phyloP scores from a whole-genome alignment of 1,139 yeast genomes.

The Blastobotrys illinoisensis region DNA sequence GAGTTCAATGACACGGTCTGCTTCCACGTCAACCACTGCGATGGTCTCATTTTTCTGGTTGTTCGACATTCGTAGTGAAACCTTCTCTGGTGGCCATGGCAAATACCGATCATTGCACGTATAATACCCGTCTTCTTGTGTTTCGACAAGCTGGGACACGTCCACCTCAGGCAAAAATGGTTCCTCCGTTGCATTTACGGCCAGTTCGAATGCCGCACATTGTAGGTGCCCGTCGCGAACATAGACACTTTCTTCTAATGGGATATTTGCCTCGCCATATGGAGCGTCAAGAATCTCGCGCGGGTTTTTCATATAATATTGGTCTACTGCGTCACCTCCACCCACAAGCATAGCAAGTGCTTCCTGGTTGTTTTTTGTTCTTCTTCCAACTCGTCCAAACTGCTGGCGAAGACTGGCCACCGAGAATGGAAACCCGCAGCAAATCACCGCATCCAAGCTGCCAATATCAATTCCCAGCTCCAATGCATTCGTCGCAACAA shows the following conservation, averaged over 20 bases:
- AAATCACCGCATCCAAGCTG: constrained; percentile 79
- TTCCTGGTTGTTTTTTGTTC: constrained; percentile 39
- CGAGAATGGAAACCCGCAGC: constrained; percentile 89
- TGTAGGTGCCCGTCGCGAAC: constrained; percentile 79
- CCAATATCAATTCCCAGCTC: constrained; percentile 96
- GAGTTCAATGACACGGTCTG: constrained; percentile 75
- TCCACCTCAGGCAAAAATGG: constrained; percentile 52
- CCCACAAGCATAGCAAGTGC: constrained; percentile 82
- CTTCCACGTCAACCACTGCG: constrained; percentile 86
- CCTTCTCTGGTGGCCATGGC: constrained; percentile 76
- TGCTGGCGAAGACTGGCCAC: constrained; percentile 88
- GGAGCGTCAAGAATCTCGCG: constrained; percentile 49
- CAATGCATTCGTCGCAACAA: constrained; percentile 89
- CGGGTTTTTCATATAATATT: constrained; percentile 71
- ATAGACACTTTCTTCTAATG: constrained; percentile 49
- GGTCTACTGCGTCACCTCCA: constrained; percentile 81
- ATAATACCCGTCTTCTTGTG: constrained; percentile 37
- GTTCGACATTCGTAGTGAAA: constrained; percentile 70
- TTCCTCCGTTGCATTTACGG: background rate
- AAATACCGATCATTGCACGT: constrained; percentile 59
- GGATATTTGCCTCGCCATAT: constrained; percentile 40
- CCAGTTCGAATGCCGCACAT: constrained; percentile 83
- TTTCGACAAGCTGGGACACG: constrained; percentile 1
- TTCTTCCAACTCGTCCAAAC: constrained; percentile 49
- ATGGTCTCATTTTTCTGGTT: constrained; percentile 54